Conservation (phyloP, 2,329 filamentous ascomycete genomes). For the Ophiosphaerella korrae region DNA sequence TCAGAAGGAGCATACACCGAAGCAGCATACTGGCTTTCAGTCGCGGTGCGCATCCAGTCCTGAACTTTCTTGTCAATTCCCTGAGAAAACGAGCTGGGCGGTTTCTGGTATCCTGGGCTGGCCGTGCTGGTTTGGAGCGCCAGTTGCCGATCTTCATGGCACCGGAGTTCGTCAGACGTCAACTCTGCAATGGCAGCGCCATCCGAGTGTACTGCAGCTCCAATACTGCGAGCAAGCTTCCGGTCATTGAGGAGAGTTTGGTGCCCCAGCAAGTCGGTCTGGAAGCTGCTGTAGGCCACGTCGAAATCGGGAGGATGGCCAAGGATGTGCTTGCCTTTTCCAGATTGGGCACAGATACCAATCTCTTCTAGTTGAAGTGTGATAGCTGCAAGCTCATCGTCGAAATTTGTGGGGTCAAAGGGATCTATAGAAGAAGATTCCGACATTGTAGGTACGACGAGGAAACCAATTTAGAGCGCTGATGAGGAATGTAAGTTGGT, state of each 20-base stretch:
- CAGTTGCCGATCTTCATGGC: conserved; percentile 17
- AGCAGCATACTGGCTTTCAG: conserved; percentile 1
- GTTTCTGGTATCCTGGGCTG: conserved; percentile 18
- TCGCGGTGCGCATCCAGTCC: conserved; percentile 5
- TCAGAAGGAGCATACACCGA: conserved; percentile 14
- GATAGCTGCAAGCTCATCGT: conserved; percentile 33
- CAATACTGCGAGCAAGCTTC: conserved; percentile 31
- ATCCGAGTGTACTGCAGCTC: conserved; percentile 27
- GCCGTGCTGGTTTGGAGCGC: conserved; percentile 18
- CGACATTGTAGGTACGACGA: no score
- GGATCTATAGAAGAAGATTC: not conserved
- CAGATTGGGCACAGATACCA: not conserved
- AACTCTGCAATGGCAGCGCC: conserved; percentile 15
- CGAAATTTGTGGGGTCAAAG: conserved; percentile 10
- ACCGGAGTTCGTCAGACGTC: conserved; percentile 13
- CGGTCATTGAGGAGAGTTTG: conserved; percentile 19
- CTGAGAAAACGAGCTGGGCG: not conserved
- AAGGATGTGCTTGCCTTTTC: conserved; percentile 27
- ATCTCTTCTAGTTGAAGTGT: conserved; percentile 34
- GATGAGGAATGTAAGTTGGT: no score
- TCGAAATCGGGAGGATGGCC: conserved; percentile 20
- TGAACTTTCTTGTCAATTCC: not conserved
- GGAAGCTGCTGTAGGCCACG: conserved; percentile 22
- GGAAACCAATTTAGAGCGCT: no score
- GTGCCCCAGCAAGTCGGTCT: conserved; percentile 19